Evolutionary conservation across 2,329 filamentous ascomycete species (phyloP).

Genomic region (Leptographium lundbergii): DNA sequence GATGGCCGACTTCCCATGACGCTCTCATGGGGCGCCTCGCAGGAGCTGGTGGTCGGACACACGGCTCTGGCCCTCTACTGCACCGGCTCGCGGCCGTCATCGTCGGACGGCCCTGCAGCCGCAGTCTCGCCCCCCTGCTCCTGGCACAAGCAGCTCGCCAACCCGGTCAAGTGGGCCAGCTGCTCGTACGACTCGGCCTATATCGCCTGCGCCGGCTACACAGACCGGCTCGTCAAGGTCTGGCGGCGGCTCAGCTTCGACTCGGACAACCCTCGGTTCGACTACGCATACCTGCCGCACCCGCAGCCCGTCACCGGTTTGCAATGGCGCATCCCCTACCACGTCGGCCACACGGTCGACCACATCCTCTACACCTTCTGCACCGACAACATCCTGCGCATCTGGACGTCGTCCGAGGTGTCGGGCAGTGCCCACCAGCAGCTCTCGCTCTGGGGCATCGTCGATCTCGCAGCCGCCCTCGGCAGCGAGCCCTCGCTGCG

Average conservation of each 20-base stretch:
- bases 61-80: conserved; percentile 56
- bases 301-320: conserved; percentile 66
- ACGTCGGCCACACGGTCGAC: conserved; percentile 65
- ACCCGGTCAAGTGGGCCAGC: conserved; percentile 56
- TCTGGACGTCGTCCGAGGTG: conserved; percentile 71
- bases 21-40: conserved; percentile 76
- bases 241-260: conserved; percentile 85
- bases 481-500: not conserved
- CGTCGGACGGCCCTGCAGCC: not conserved
- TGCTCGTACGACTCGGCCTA: conserved; percentile 82
- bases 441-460: conserved; percentile 65
- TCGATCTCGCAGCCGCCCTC: conserved; percentile 57
- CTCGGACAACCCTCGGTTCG: conserved; percentile 71
- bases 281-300: conserved; percentile 83
- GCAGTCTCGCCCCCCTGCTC: conserved; percentile 25
- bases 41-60: conserved; percentile 74
- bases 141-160: conserved; percentile 68
- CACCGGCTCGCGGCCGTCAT: conserved; percentile 31
- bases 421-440: conserved; percentile 48
- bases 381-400: conserved; percentile 62
- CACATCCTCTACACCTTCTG: conserved; percentile 88
- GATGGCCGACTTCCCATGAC: conserved; percentile 23
- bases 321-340: conserved; percentile 72
- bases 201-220: conserved; percentile 66
- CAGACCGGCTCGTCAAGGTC: conserved; percentile 79